These are phyloP conservation scores for Saururus chinensis DNA, from an alignment of 164 flowering plant species.

Conservation along the genomic window DNA sequence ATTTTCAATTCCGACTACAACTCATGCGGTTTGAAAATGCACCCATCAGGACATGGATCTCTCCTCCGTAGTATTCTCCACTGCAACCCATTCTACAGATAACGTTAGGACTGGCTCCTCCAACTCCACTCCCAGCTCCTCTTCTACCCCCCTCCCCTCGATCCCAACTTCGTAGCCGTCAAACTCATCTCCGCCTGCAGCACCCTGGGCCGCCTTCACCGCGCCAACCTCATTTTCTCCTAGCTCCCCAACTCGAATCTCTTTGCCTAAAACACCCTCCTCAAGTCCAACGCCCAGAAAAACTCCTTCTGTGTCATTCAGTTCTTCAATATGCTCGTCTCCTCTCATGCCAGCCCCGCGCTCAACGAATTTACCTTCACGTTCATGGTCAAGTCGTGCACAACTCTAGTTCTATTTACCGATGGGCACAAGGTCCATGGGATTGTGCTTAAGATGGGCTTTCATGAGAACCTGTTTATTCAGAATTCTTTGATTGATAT, in stretches of 20 bases:
- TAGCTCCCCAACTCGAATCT: constrained; percentile 19
- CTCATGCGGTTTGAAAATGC: too few relatives aligned
- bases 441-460: constrained; percentile 14
- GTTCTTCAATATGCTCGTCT: constrained; percentile 11
- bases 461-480: constrained; percentile 19
- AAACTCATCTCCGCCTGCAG: constrained; percentile 24
- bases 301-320: too few relatives aligned
- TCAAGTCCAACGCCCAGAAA: constrained; percentile 28
- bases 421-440: constrained; percentile 19
- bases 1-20: too few relatives aligned
- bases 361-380: constrained; percentile 31
- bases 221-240: constrained; percentile 21
- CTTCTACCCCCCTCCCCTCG: constrained; percentile 18
- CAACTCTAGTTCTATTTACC: constrained; percentile 5
- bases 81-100: too few relatives aligned
- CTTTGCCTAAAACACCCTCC: constrained; percentile 21
- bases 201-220: constrained; percentile 17
- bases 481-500: too few relatives aligned
- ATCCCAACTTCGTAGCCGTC: constrained; percentile 26
- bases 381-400: constrained; percentile 26
- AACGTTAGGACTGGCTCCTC: too few relatives aligned
- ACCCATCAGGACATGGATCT: too few relatives aligned
- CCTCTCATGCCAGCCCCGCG: constrained; percentile 5
- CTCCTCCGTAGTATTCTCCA: too few relatives aligned
- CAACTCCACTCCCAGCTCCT: constrained; percentile 27